Evolutionary conservation across 2,329 filamentous ascomycete genomes (phyloP), one percentile per base, ranked within the genome.

Genomic region (Microdochium paspali): DNA sequence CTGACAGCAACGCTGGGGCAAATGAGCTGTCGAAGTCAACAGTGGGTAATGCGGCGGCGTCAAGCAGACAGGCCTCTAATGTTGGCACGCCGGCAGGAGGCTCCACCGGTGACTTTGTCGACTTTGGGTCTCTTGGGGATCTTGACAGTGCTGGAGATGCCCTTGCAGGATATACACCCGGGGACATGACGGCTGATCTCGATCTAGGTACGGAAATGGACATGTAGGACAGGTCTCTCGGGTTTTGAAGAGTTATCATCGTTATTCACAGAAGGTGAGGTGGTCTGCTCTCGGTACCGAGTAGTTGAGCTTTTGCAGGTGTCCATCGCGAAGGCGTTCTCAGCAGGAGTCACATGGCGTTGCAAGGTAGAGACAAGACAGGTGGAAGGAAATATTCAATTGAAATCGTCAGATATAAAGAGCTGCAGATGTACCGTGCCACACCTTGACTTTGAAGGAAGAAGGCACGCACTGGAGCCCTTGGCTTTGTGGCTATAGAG

Each of bases 81-180:
- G 67, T 66, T 9, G 65, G 64, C 30, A 76, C 74, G 2, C 72
- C 74, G 1, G 69, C 62, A 12, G 52, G 45, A 23, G 54, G 49
- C 25, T 45, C 50, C 12, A 60, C 67, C 4, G 63, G 67, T 10
- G 77, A 83, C 55, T 69, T 74, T 47, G 77, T 76, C 56, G 81
- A 84, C 58, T 85, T 84, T 54, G 75, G 74, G 58, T 77, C 79
- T 24, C 68, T 85, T 7, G 80, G 74, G 15, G 80, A 85, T 53
- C 66, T 86, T 40, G 82, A 90, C 61, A 82, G 82, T 23, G 85
- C 84, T 0, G 84, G 82, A 13, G 84, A 88, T 58, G 85, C 83
- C 3, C 67, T 89, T 30, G 81, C 81, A 2, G 77, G 78, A 32
- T 88, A 84, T 39, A 76, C 77, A 15, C 76, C 79, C 13, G 71